Evolutionary conservation across 495 filamentous ascomycete genomes (phyloP).

Genomic region (Copromyces sp.): DNA sequence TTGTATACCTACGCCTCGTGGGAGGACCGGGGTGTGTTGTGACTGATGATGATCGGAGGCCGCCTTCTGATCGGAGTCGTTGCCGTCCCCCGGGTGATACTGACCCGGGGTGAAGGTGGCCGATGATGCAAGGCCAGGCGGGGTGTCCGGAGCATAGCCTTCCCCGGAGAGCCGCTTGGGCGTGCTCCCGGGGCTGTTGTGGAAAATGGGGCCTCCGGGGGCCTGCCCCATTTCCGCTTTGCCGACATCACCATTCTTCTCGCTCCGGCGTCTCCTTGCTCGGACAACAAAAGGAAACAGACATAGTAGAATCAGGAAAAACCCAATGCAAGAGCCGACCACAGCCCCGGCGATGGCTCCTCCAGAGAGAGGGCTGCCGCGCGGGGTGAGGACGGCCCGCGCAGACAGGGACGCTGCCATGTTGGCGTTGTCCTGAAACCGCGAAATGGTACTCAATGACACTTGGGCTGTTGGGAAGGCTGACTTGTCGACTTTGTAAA

Average conservation of each 20-base stretch:
- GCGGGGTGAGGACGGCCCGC: slow-evolving; percentile 19
- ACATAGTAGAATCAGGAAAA: slow-evolving; percentile 22
- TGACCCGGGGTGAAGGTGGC: background rate
- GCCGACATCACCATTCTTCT: slow-evolving; percentile 12
- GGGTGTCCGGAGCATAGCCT: background rate
- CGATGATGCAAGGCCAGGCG: background rate
- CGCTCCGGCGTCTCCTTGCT: slow-evolving; percentile 15
- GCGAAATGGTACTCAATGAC: background rate
- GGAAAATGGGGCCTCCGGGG: slow-evolving; percentile 24
- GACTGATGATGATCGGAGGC: slow-evolving; percentile 8
- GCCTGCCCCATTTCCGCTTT: slow-evolving; percentile 26
- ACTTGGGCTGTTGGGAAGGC: background rate
- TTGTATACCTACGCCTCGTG: slow-evolving; percentile 11
- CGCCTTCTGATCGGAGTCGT: slow-evolving; percentile 9
- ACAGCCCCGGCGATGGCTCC: slow-evolving; percentile 28
- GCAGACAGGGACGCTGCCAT: slow-evolving; percentile 12
- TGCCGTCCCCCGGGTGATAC: slow-evolving; percentile 6
- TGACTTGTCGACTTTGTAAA: background rate
- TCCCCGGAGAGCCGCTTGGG: slow-evolving; percentile 15
- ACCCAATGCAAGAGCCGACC: slow-evolving; percentile 24
- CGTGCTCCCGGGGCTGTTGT: slow-evolving; percentile 10
- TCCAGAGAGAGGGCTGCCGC: slow-evolving; percentile 16
- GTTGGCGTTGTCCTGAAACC: slow-evolving; percentile 4
- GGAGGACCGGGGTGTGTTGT: slow-evolving; percentile 8
- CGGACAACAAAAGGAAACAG: slow-evolving; percentile 25